Percentiles rank a stretch among this genome's conserved stretches.
Conservation (phyloP, 2,329 filamentous ascomycete species). For the Colletotrichum tropicale region DNA sequence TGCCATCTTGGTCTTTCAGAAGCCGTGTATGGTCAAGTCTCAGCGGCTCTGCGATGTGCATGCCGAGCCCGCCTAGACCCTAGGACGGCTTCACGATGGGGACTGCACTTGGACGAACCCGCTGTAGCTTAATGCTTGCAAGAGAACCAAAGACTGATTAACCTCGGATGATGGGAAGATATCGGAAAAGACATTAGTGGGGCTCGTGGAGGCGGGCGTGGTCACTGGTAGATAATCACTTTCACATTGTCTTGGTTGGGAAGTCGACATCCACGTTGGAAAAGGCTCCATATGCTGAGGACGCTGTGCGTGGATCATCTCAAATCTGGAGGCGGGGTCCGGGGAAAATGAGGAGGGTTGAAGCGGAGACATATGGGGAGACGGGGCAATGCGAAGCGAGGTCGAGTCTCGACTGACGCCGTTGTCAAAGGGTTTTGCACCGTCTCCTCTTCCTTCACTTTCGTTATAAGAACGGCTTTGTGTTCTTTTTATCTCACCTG, state of each 20-base stretch:
- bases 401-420: background rate
- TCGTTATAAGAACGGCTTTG: background rate
- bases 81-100: background rate
- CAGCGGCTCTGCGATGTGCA: background rate
- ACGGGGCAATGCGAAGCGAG: background rate
- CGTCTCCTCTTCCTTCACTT: background rate
- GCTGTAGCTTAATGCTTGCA: background rate
- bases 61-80: background rate
- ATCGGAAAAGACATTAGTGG: background rate
- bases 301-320: background rate
- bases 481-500: fast-evolving
- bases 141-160: background rate
- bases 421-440: fast-evolving
- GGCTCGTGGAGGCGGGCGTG: background rate
- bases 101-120: background rate
- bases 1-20: background rate
- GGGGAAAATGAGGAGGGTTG: background rate
- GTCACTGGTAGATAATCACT: background rate
- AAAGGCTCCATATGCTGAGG: background rate
- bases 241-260: background rate
- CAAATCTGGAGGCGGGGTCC: conserved; percentile 2
- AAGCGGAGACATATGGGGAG: background rate
- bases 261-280: background rate
- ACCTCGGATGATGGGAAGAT: background rate
- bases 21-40: background rate